Base-by-base conservation (phyloP, 208 protist genomes). In the Acanthamoeba triangularis region DNA sequence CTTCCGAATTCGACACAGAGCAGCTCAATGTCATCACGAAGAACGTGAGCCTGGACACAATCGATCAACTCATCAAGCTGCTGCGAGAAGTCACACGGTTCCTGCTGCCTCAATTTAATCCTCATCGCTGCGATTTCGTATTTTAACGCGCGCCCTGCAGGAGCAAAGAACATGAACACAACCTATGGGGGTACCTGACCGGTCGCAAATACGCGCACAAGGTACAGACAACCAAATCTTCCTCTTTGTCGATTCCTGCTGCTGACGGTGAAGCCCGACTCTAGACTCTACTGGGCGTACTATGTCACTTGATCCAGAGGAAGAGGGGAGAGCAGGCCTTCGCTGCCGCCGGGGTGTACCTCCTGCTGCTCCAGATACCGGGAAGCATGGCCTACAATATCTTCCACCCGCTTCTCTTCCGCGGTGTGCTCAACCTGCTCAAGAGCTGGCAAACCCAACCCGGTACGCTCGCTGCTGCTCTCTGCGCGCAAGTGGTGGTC, bases 371-470 rank as follows among this genome's bases (percentile, higher is more conserved):
- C 3, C 90, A 82, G 30, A 82, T 94, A 56, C 90, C 90, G 3
- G 90, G 90, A 14, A 80, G 90, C 65, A 94, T 80, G 59, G 90
- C 90, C 59, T 94, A 94, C 54, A 52, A 80, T 35, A 63, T 94
- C 65, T 94, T 94, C 44, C 90, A 94, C 33, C 90, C 90, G 18
- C 59, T 94, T 41, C 63, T 94, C 13, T 94, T 94, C 65, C 90
- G 90, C 23, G 35, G 47, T 14, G 90, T 94, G 20, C 69, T 94
- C 41, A 84, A 94, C 69, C 30, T 94, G 37, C 90, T 94, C 61
- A 94, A 94, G 54, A 82, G 65, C 67, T 94, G 90, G 85, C 85
- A 91, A 28, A 49, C 35, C 16, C 85, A 82, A 82, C 37, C 74
- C 23, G 74, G 41, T 54, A 52, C 7, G 5, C 6, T 25, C 69